phyloP scores from a whole-genome alignment of 768 basidiomycete genomes.

The Suillus alpinus region DNA sequence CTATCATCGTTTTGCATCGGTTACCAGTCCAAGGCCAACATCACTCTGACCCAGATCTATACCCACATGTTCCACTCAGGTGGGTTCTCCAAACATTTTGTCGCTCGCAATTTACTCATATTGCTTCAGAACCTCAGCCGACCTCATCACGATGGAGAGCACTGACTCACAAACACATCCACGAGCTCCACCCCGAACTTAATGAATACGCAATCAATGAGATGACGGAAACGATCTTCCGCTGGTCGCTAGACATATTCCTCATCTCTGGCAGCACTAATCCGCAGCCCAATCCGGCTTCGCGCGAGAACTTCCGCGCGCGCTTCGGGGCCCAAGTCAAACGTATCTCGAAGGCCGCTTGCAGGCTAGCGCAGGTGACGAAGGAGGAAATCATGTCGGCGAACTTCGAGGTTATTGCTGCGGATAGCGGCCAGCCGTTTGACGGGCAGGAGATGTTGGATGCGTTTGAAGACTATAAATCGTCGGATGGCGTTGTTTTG shows the following conservation, averaged over 20 bases:
- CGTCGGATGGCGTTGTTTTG: constrained; percentile 50
- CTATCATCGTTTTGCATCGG: constrained; percentile 73
- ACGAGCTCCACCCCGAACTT: constrained; percentile 62
- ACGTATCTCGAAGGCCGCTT: constrained; percentile 62
- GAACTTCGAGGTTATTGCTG: constrained; percentile 66
- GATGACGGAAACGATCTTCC: constrained; percentile 69
- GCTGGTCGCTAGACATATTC: constrained; percentile 70
- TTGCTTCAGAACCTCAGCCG: constrained; percentile 62
- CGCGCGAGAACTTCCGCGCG: constrained; percentile 39
- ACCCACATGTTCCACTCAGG: constrained; percentile 54
- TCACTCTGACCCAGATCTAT: constrained; percentile 60
- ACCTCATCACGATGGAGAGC: constrained; percentile 78
- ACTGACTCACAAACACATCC: constrained; percentile 67
- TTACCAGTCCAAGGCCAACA: constrained; percentile 67
- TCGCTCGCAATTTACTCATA: constrained; percentile 14
- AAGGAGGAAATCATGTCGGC: constrained; percentile 78
- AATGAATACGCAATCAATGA: constrained; percentile 67
- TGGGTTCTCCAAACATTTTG: constrained; percentile 25
- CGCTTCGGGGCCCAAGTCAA: constrained; percentile 61
- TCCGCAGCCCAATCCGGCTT: constrained; percentile 36
- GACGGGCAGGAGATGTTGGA: constrained; percentile 54
- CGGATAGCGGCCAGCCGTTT: constrained; percentile 52
- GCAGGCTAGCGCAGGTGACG: constrained; percentile 59
- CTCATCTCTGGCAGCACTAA: constrained; percentile 57
- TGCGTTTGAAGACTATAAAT: constrained; percentile 59